phyloP scores from a whole-genome alignment of 192 early-diverging fungal species.

The Polychytrium aggregatum region DNA sequence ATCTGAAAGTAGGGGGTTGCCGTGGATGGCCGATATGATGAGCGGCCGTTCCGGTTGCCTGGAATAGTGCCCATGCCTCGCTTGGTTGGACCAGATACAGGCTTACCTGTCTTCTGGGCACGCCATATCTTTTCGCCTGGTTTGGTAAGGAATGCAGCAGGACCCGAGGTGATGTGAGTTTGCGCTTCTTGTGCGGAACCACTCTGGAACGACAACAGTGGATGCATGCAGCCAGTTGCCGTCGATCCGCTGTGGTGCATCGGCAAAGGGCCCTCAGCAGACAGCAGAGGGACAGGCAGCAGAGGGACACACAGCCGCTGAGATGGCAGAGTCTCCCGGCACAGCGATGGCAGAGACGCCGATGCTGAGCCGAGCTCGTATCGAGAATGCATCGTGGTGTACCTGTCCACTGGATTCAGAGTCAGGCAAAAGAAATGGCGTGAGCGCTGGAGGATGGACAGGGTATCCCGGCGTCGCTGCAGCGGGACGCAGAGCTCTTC shows the following conservation, averaged over 20 bases:
- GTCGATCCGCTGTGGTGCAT: neutral
- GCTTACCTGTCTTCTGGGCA: conserved; percentile 43
- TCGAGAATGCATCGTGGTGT: too few relatives aligned
- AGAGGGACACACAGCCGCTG: too few relatives aligned
- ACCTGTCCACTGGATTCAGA: neutral
- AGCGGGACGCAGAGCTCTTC: too few relatives aligned
- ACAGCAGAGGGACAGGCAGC: too few relatives aligned
- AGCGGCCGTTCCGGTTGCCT: neutral
- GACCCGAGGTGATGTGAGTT: neutral
- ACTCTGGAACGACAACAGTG: neutral
- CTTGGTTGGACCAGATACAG: neutral
- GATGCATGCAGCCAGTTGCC: neutral
- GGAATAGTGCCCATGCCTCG: neutral
- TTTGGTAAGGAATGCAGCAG: too few relatives aligned
- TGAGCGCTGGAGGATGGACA: neutral
- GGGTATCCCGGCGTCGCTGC: neutral
- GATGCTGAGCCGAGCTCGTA: too few relatives aligned
- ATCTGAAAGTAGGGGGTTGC: conserved; percentile 18
- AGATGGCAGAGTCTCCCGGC: too few relatives aligned
- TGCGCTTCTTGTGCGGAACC: neutral
- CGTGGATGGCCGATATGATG: neutral
- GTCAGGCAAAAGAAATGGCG: neutral
- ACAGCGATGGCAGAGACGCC: too few relatives aligned
- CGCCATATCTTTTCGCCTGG: conserved; percentile 70
- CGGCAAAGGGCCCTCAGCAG: neutral